A percentile compares a stretch with the other conserved stretches of the same genome.
Evolutionary conservation across 345 rosid genomes (phyloP).

Genomic region (Barbarea vulgaris): DNA sequence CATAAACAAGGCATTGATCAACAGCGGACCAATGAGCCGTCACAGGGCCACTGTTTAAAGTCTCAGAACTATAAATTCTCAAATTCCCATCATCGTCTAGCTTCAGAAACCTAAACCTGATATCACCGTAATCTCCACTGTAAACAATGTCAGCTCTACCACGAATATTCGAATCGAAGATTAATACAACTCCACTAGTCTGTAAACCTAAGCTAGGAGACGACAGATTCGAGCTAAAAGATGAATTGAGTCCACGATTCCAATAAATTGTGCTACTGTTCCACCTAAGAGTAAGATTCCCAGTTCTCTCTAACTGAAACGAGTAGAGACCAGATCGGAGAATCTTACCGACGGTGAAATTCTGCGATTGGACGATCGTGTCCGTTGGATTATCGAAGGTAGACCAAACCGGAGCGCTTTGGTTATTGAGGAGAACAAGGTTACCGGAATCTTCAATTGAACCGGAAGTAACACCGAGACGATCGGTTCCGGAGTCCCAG

Average conservation of each 20-base stretch:
- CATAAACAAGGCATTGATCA: slow-evolving; percentile 62
- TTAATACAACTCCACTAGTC: slow-evolving; percentile 46
- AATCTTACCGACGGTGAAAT: slow-evolving; percentile 42
- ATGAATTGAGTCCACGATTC: slow-evolving; percentile 61
- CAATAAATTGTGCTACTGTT: slow-evolving; percentile 49
- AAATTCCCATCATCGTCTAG: slow-evolving; percentile 64
- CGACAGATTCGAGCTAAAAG: slow-evolving; percentile 47
- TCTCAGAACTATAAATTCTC: slow-evolving; percentile 53
- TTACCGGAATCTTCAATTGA: slow-evolving; percentile 61
- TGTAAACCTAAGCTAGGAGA: slow-evolving; percentile 49
- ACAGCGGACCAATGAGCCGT: slow-evolving; percentile 55
- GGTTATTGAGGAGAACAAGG: slow-evolving; percentile 47
- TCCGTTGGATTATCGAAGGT: slow-evolving; percentile 60
- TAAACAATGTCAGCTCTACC: slow-evolving; percentile 40
- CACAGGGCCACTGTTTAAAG: slow-evolving; percentile 30
- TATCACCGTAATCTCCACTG: slow-evolving; percentile 60
- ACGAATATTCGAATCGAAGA: slow-evolving; percentile 39
- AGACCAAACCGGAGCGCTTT: slow-evolving; percentile 55
- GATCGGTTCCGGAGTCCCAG: slow-evolving; percentile 62
- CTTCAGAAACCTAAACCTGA: slow-evolving; percentile 58
- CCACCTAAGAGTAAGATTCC: slow-evolving; percentile 66
- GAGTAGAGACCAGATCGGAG: slow-evolving; percentile 61
- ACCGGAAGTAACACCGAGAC: slow-evolving; percentile 52
- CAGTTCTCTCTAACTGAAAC: slow-evolving; percentile 45
- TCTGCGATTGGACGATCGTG: slow-evolving; percentile 60